Conservation (phyloP, 1,284 basidiomycete genomes). For the Marasmius sp. region DNA sequence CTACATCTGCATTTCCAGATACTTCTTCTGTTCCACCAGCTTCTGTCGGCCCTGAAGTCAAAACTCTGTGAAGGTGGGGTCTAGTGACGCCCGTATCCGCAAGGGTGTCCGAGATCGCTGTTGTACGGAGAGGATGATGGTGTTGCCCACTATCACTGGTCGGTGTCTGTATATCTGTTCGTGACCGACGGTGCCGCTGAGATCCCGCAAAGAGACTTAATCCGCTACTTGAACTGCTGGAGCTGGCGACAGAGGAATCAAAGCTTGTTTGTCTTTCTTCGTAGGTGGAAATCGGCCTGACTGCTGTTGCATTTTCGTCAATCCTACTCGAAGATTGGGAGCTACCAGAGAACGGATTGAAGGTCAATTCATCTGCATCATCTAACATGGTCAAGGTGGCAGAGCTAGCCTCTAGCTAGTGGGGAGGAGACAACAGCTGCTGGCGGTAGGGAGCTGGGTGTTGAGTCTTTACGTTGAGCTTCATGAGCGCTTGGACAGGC, state of each 20-base stretch:
- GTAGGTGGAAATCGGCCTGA: slow-evolving; percentile 20
- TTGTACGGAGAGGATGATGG: slow-evolving; percentile 13
- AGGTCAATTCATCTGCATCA: slow-evolving; percentile 2
- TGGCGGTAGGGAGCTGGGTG: neutral
- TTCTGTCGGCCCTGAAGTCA: slow-evolving; percentile 33
- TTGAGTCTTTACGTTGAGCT: too few relatives aligned
- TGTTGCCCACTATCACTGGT: neutral
- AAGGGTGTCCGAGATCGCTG: neutral
- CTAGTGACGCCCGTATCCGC: slow-evolving; percentile 32
- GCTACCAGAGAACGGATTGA: slow-evolving; percentile 32
- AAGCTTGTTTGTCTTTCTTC: too few relatives aligned
- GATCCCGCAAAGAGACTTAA: neutral
- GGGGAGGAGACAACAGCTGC: too few relatives aligned
- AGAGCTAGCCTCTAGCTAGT: too few relatives aligned
- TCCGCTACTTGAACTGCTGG: slow-evolving; percentile 7
- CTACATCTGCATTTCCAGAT: slow-evolving; percentile 12
- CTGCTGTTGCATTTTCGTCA: slow-evolving; percentile 6
- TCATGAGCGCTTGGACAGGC: too few relatives aligned
- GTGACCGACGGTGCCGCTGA: neutral
- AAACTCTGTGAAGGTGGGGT: slow-evolving; percentile 40
- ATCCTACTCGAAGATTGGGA: neutral
- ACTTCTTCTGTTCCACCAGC: slow-evolving; percentile 18
- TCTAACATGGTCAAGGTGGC: too few relatives aligned
- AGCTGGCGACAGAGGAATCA: slow-evolving; percentile 7
- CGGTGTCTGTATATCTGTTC: neutral